These are phyloP conservation scores for Cryptosporidium sp. DNA, from an alignment of 169 alveolate species.

Conservation along the genomic window DNA sequence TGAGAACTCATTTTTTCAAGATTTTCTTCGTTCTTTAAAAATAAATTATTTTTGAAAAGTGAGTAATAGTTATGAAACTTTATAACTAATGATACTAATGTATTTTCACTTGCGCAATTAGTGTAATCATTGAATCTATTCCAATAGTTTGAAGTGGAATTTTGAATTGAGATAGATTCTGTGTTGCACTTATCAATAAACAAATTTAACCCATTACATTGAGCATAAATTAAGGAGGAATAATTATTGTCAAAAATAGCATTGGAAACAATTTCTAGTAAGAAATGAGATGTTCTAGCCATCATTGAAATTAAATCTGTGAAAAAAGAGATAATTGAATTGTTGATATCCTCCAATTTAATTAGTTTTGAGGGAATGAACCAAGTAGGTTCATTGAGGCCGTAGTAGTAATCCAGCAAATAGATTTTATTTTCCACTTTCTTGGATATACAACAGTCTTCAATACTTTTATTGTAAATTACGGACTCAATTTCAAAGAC, in stretches of 20 bases:
- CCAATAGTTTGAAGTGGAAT: not conserved
- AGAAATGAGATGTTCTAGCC: not conserved
- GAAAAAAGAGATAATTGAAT: not conserved
- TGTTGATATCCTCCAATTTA: not conserved
- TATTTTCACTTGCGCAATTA: not conserved
- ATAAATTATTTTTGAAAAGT: not conserved
- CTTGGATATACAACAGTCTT: not conserved
- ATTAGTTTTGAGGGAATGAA: not conserved
- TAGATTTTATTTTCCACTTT: slow-evolving; percentile 12
- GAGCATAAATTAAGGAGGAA: not conserved
- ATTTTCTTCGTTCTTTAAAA: not conserved
- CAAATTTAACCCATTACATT: not conserved
- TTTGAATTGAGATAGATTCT: not conserved
- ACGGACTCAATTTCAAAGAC: slow-evolving; percentile 45
- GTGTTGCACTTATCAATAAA: not conserved
- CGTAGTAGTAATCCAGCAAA: not conserved
- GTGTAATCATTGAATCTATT: not conserved
- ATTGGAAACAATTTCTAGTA: slow-evolving; percentile 4
- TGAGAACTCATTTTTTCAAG: not conserved
- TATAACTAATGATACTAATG: not conserved
- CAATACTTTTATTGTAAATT: not conserved
- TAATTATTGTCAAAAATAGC: slow-evolving; percentile 7
- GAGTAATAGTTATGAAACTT: not conserved
- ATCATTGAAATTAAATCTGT: not conserved
- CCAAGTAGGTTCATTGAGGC: not conserved